Percentiles rank a stretch among this genome's conserved stretches.
These are phyloP conservation scores for Aaosphaeria arxii DNA, from an alignment of 2,329 filamentous ascomycete species.

Conservation along the genomic window DNA sequence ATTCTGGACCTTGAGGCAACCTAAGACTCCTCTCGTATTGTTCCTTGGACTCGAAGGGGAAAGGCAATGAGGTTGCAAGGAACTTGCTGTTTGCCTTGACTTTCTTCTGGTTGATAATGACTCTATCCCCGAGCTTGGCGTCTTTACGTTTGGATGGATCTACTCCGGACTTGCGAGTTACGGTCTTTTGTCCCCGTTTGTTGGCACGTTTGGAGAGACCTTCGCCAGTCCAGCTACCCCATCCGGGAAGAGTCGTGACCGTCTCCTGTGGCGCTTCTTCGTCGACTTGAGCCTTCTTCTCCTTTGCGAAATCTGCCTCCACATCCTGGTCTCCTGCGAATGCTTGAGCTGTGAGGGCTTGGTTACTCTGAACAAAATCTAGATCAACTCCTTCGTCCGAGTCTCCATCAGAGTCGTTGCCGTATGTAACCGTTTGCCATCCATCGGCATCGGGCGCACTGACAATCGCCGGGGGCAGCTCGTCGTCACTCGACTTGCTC, in stretches of 20 bases:
- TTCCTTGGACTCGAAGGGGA: constrained; percentile 80
- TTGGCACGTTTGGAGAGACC: constrained; percentile 65
- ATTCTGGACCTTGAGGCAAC: constrained; percentile 87
- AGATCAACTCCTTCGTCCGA: constrained; percentile 39
- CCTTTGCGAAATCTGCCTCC: constrained; percentile 71
- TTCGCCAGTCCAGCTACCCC: constrained; percentile 88
- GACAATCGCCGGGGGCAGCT: constrained; percentile 23
- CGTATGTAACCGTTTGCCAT: constrained; percentile 43
- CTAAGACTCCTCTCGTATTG: constrained; percentile 90
- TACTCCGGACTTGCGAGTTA: constrained; percentile 67
- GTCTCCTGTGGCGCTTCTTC: constrained; percentile 81
- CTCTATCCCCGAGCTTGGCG: constrained; percentile 67
- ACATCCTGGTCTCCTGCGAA: constrained; percentile 84
- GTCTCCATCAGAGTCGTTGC: constrained; percentile 26
- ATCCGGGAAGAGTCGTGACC: constrained; percentile 85
- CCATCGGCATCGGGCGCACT: constrained; percentile 39
- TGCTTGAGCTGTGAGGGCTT: constrained; percentile 72
- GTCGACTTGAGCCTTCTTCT: constrained; percentile 69
- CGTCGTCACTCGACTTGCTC: constrained; percentile 7
- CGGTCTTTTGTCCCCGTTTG: constrained; percentile 50
- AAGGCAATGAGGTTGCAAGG: constrained; percentile 77
- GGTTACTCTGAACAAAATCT: constrained; percentile 47
- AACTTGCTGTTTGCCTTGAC: constrained; percentile 91
- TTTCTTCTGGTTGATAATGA: constrained; percentile 90
- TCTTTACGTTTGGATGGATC: constrained; percentile 78